Base-by-base conservation (phyloP, 768 basidiomycete species). In the Omphalotus guepiniiformis region DNA sequence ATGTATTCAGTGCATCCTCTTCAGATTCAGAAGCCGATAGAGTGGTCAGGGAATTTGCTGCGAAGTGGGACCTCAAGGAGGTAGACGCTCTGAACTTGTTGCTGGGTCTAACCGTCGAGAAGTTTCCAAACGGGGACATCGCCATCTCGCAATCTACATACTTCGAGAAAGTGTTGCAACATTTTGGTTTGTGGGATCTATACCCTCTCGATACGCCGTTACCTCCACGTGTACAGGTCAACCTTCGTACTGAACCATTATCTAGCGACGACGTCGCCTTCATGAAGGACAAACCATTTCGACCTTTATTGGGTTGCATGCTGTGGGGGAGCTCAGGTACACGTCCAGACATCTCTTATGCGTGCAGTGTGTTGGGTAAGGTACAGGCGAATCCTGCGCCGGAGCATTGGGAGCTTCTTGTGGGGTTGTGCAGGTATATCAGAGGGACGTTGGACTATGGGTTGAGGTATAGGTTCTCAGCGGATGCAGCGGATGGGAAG, bases 41-140 rank as follows among this genome's bases (percentile, higher is more conserved):
- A 6, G 21, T n/a, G n/a, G n/a, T 37, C 5, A 37, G 21, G 5
- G 35, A 6, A 15, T 37, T 37, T n/a, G 64, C 58, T 75, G 6
- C 35, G 7, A 19, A 5, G 21, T 37, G 35, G 35, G 35, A 37
- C 5, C 15, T 37, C 5, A 6, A 6, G 6, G 35, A 37, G n/a
- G 15, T 37, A 19, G 5, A n/a, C 5, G 35, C n/a, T 5, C n/a
- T 16, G 21, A 5, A 37, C 21, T 6, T 37, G 6, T 21, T 37
- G n/a, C n/a, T 37, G 7, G 35, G 35, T 16, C 35, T 37, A 7
- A 37, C 35, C 15, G 21, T 37, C 21, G 35, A 37, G 5, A 7
- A 37, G 7, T 6, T 37, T 5, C 35, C 35, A 5, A 15, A 40
- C 18, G 39, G 39, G 11, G 5, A 11, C 5, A 40, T 40, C 7